Conservation (phyloP, 495 filamentous ascomycete genomes). For the Parachaetomium inaequale region DNA sequence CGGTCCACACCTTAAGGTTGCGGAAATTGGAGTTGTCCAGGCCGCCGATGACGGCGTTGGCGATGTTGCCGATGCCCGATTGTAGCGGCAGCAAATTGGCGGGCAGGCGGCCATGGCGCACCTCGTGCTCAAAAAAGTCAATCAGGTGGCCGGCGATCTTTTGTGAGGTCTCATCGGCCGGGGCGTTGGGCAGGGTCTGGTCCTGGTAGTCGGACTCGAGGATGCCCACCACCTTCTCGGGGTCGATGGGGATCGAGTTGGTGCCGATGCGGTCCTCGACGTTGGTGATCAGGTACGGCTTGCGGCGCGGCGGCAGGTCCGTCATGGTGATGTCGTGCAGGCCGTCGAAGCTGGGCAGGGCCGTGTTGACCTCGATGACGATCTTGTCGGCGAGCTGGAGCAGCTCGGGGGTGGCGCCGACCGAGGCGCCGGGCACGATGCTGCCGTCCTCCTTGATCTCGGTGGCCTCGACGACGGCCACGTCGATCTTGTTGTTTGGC, state of each 20-base stretch:
- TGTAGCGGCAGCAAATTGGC: slow-evolving; percentile 77
- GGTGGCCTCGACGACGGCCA: slow-evolving; percentile 80
- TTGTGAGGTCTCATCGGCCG: slow-evolving; percentile 67
- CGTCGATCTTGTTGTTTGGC: slow-evolving; percentile 69
- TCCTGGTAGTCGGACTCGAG: slow-evolving; percentile 83
- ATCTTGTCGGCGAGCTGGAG: slow-evolving; percentile 90
- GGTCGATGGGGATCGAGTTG: slow-evolving; percentile 80
- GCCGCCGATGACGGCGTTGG: slow-evolving; percentile 87
- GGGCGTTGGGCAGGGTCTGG: slow-evolving; percentile 71
- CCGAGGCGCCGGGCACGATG: slow-evolving; percentile 83
- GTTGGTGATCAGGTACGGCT: slow-evolving; percentile 82
- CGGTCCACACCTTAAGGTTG: slow-evolving; percentile 89
- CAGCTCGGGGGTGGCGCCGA: slow-evolving; percentile 82
- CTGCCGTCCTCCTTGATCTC: slow-evolving; percentile 91
- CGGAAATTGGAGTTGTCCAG: slow-evolving; percentile 79
- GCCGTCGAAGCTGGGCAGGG: slow-evolving; percentile 79
- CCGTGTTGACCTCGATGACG: slow-evolving; percentile 90
- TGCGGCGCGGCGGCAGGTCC: slow-evolving; percentile 72
- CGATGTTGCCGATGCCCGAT: slow-evolving; percentile 90
- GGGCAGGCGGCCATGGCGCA: slow-evolving; percentile 71
- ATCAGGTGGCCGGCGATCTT: slow-evolving; percentile 78
- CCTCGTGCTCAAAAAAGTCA: slow-evolving; percentile 81
- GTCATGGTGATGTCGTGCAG: slow-evolving; percentile 90
- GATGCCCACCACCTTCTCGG: slow-evolving; percentile 81
- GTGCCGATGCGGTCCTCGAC: slow-evolving; percentile 78